phyloP scores from a whole-genome alignment of 1,284 basidiomycete species.

The Sanghuangporus sanghuang region DNA sequence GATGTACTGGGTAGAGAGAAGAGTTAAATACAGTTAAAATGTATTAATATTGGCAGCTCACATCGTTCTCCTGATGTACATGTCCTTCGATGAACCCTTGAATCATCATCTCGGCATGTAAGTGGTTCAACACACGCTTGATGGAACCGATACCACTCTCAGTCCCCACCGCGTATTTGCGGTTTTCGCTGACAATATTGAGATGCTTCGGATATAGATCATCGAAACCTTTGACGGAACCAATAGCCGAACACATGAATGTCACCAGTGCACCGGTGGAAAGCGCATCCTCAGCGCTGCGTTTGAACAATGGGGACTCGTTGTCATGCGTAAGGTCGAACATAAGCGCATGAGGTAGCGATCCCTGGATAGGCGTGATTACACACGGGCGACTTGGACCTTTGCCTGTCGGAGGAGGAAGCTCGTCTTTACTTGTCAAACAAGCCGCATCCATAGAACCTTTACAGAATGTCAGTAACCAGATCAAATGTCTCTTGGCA shows the following conservation, averaged over 20 bases:
- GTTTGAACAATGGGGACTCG: constrained; percentile 83
- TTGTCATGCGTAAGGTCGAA: constrained; percentile 97
- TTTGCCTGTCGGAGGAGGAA: constrained; percentile 72
- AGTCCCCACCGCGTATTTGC: constrained; percentile 64
- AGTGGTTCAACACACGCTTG: constrained; percentile 80
- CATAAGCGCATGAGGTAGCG: constrained; percentile 83
- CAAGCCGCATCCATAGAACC: constrained; percentile 91
- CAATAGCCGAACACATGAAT: constrained; percentile 82
- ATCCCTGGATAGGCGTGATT: constrained; percentile 79
- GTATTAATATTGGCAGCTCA: constrained; percentile 32
- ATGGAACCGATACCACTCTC: constrained; percentile 71
- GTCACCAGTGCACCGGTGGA: constrained; percentile 85
- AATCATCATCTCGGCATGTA: constrained; percentile 87
- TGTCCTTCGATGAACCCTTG: constrained; percentile 84
- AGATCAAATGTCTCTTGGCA: not conserved
- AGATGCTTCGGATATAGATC: constrained; percentile 92
- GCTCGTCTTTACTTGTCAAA: constrained; percentile 68
- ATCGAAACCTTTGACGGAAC: constrained; percentile 93
- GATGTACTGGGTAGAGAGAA: constrained; percentile 65
- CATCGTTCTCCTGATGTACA: constrained; percentile 92
- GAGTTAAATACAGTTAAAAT: not conserved
- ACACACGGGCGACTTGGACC: constrained; percentile 70
- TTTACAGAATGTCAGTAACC: constrained; percentile 25
- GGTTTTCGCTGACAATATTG: constrained; percentile 79
- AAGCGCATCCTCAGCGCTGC: constrained; percentile 89